phyloP scores from a whole-genome alignment of 768 basidiomycete species.

The Xanthoconium purpureum region DNA sequence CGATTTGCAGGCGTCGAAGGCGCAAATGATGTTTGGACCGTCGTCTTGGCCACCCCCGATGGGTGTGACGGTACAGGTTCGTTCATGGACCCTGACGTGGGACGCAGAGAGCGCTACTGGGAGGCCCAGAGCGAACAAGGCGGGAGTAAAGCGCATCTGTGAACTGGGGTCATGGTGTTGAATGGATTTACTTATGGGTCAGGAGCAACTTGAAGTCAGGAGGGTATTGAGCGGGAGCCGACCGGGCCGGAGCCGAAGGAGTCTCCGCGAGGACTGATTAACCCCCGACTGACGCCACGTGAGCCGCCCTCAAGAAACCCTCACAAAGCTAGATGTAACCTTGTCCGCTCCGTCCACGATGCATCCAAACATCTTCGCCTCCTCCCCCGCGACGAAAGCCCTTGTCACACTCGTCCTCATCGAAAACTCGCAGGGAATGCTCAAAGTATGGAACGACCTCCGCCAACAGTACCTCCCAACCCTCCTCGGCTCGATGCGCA shows the following conservation, averaged over 20 bases:
- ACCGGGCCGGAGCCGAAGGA: background rate
- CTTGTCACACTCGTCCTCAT: conserved; percentile 46
- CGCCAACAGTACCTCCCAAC: conserved; percentile 43
- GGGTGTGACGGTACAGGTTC: conserved; percentile 27
- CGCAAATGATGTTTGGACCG: conserved; percentile 34
- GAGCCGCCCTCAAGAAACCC: conserved; percentile 8
- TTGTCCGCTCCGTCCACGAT: conserved; percentile 3
- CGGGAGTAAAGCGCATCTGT: background rate
- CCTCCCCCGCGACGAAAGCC: conserved; percentile 14
- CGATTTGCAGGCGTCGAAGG: conserved; percentile 31
- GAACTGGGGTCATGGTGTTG: background rate
- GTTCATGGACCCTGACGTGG: conserved; percentile 3
- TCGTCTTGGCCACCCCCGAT: conserved; percentile 36
- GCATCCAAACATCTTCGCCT: conserved; percentile 22
- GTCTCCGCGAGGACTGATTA: conserved; percentile 17
- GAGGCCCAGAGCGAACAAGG: background rate
- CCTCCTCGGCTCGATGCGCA: conserved; percentile 41
- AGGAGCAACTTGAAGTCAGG: no score
- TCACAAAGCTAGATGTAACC: background rate
- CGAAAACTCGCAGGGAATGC: conserved; percentile 52
- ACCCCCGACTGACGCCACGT: conserved; percentile 22
- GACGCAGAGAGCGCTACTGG: background rate
- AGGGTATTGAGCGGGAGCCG: background rate
- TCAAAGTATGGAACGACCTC: conserved; percentile 46
- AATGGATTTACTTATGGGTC: background rate